Evolutionary conservation across 805 yeast genomes (phyloP).

Genomic region (Candida endomychidarum): DNA sequence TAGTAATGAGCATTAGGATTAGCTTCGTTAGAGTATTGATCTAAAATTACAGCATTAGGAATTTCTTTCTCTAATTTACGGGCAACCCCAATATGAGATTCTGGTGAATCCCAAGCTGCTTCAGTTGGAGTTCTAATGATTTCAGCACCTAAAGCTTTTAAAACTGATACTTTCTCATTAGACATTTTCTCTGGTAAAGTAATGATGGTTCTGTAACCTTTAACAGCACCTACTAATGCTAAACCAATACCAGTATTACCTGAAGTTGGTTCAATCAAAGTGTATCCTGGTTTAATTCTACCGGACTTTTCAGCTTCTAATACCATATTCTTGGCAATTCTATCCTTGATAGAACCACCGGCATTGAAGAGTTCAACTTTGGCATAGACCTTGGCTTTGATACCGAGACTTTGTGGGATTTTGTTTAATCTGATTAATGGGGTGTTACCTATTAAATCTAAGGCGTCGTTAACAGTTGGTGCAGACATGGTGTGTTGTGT

Average conservation of each 20-base stretch:
- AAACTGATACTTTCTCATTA: slow-evolving; percentile 82
- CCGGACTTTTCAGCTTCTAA: slow-evolving; percentile 81
- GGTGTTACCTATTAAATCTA: slow-evolving; percentile 83
- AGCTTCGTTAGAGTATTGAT: slow-evolving; percentile 75
- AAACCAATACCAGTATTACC: slow-evolving; percentile 92
- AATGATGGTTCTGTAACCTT: slow-evolving; percentile 82
- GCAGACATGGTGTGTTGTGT: slow-evolving; percentile 9
- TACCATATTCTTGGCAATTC: slow-evolving; percentile 85
- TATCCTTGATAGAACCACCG: slow-evolving; percentile 88
- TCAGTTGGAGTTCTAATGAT: slow-evolving; percentile 89
- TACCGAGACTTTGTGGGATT: slow-evolving; percentile 73
- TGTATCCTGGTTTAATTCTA: slow-evolving; percentile 77
- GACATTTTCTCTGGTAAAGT: slow-evolving; percentile 92
- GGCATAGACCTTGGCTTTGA: slow-evolving; percentile 69
- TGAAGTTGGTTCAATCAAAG: slow-evolving; percentile 85
- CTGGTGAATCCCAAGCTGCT: slow-evolving; percentile 92
- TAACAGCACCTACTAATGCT: slow-evolving; percentile 83
- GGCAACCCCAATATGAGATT: slow-evolving; percentile 88
- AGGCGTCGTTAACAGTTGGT: slow-evolving; percentile 48
- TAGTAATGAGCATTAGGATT: slow-evolving; percentile 83
- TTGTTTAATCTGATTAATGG: slow-evolving; percentile 74
- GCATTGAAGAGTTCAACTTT: slow-evolving; percentile 83
- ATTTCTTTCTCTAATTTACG: slow-evolving; percentile 75
- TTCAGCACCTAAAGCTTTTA: slow-evolving; percentile 88
- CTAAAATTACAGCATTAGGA: slow-evolving; percentile 80